Evolutionary conservation across 2,329 filamentous ascomycete genomes (phyloP).

Genomic region (Fusarium goolgardi): DNA sequence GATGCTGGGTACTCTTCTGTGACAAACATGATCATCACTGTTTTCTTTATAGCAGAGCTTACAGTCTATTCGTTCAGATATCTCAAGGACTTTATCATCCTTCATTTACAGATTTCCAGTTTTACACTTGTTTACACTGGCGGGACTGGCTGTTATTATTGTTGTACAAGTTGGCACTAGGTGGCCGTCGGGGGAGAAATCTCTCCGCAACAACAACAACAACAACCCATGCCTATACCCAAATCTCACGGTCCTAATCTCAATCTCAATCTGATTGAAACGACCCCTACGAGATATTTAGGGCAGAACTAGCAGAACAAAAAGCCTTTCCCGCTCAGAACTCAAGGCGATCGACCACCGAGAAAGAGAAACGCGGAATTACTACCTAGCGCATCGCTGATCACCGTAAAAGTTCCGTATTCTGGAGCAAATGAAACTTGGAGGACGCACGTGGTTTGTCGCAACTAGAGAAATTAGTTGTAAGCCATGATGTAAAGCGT

Average conservation of each 20-base stretch:
- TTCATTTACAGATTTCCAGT: not conserved
- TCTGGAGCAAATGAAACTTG: slow-evolving; percentile 2
- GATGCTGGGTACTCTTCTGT: not conserved
- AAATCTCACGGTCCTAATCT: not conserved
- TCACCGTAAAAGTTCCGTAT: not conserved
- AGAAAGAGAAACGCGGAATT: slow-evolving; percentile 12
- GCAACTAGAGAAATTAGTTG: slow-evolving; percentile 12
- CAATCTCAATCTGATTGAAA: slow-evolving; percentile 6
- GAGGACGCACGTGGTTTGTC: slow-evolving; percentile 18
- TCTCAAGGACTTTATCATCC: not conserved
- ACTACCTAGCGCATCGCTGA: slow-evolving; percentile 3
- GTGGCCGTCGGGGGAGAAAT: not conserved
- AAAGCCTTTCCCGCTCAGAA: slow-evolving; percentile 3
- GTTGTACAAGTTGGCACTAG: not conserved
- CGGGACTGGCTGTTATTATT: fast-evolving
- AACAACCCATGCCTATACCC: not conserved
- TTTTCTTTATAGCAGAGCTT: not conserved
- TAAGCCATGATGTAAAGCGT: slow-evolving; percentile 20
- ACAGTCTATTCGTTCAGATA: too few relatives aligned
- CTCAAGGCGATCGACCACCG: slow-evolving; percentile 26
- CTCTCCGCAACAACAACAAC: slow-evolving; percentile 5
- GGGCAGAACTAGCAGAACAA: not conserved
- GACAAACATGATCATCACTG: not conserved
- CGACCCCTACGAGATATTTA: slow-evolving; percentile 1
- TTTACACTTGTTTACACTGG: not conserved